phyloP scores from a whole-genome alignment of 768 basidiomycete genomes.

The Lanmaoa rubissima region DNA sequence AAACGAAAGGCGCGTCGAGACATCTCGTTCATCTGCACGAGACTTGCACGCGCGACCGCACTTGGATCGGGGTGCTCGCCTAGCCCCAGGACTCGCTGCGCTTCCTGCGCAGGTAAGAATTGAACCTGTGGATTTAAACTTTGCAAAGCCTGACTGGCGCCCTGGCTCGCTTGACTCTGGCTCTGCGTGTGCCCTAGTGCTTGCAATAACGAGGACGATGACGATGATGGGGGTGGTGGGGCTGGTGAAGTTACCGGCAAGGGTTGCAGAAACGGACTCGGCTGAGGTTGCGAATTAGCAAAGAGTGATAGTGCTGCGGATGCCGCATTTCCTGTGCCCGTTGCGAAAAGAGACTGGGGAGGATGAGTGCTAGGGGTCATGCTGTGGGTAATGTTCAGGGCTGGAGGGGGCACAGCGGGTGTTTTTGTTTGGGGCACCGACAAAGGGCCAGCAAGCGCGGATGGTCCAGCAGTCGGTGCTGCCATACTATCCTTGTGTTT shows the following conservation, averaged over 20 bases:
- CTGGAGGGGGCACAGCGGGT: constrained; percentile 11
- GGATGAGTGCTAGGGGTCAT: constrained; percentile 35
- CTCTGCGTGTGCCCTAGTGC: constrained; percentile 20
- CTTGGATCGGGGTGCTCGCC: constrained; percentile 47
- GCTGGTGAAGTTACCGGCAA: constrained; percentile 15
- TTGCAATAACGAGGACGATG: constrained; percentile 28
- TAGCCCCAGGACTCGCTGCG: constrained; percentile 48
- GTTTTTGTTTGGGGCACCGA: constrained; percentile 18
- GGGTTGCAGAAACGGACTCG: constrained; percentile 30
- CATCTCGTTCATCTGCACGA: constrained; percentile 78
- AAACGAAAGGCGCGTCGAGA: constrained; percentile 54
- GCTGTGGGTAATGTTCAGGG: constrained; percentile 19
- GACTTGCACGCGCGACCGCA: constrained; percentile 59
- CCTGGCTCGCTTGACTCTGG: constrained; percentile 10
- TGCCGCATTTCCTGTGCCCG: constrained; percentile 13
- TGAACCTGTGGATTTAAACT: constrained; percentile 19
- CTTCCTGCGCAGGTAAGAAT: constrained; percentile 58
- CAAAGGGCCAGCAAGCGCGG: constrained; percentile 8
- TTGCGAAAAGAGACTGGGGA: constrained; percentile 27
- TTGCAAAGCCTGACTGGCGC: not conserved
- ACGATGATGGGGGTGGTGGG: constrained; percentile 12
- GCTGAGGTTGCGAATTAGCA: constrained; percentile 25
- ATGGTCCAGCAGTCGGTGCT: constrained; percentile 11
- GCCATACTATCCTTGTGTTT: constrained; percentile 24
- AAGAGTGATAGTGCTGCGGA: constrained; percentile 19